phyloP scores from a whole-genome alignment of 2,329 filamentous ascomycete genomes.

The Huntiella moniliformis region DNA sequence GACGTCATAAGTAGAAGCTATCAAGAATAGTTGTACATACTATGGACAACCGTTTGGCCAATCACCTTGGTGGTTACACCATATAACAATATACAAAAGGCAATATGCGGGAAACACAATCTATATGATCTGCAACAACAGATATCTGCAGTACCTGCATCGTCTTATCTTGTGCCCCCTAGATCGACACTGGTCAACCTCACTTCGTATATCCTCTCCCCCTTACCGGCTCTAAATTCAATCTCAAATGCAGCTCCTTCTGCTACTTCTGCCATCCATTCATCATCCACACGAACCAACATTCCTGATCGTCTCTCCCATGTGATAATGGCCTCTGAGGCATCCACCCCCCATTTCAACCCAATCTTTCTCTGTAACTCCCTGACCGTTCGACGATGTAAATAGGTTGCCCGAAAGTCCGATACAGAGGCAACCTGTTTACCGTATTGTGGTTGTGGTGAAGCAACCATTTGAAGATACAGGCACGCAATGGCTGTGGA shows the following conservation, averaged over 20 bases:
- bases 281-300: conserved; percentile 76
- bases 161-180: no score
- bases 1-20: no score
- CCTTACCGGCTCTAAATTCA: conserved; percentile 42
- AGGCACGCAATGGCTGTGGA: no score
- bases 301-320: conserved; percentile 57
- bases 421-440: neutral
- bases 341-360: conserved; percentile 63
- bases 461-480: neutral
- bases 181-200: no score
- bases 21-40: no score
- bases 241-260: conserved; percentile 51
- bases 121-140: no score
- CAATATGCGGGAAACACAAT: no score
- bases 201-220: conserved; percentile 32
- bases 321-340: conserved; percentile 50
- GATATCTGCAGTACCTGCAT: no score
- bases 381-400: conserved; percentile 54
- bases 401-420: conserved; percentile 52
- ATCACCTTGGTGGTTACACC: no score
- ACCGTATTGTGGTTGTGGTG: conserved; percentile 20
- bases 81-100: no score
- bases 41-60: no score
- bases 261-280: conserved; percentile 61
- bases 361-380: conserved; percentile 59